Percentiles rank a stretch among this genome's conserved stretches.
phyloP scores from a whole-genome alignment of 495 filamentous ascomycete genomes.

The Penicillium ochrochloron region DNA sequence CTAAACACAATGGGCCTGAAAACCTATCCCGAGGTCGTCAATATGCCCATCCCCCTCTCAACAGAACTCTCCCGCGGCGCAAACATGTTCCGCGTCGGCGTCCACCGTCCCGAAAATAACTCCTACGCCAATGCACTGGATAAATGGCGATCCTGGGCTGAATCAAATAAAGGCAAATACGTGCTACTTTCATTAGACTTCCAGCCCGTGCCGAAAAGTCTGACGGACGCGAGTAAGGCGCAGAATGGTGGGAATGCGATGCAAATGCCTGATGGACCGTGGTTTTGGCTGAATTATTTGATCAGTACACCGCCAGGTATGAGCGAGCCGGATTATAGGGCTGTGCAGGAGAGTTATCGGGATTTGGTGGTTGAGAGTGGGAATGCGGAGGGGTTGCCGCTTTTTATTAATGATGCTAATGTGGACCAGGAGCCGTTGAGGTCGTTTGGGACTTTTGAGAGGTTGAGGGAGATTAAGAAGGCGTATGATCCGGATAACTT shows the following conservation, averaged over 20 bases:
- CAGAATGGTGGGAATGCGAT: slow-evolving; percentile 41
- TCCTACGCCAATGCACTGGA: slow-evolving; percentile 30
- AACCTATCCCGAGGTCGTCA: slow-evolving; percentile 36
- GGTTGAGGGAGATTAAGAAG: slow-evolving; percentile 39
- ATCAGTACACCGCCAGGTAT: slow-evolving; percentile 31
- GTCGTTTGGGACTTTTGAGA: slow-evolving; percentile 36
- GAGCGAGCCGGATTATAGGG: slow-evolving; percentile 32
- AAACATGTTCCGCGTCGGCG: slow-evolving; percentile 43
- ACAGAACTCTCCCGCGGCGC: slow-evolving; percentile 34
- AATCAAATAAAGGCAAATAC: slow-evolving; percentile 38
- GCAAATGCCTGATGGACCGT: slow-evolving; percentile 45
- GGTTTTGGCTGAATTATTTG: slow-evolving; percentile 41
- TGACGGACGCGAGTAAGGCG: slow-evolving; percentile 41
- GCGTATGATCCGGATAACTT: slow-evolving; percentile 44
- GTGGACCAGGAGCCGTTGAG: slow-evolving; percentile 37
- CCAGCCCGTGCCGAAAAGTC: slow-evolving; percentile 37
- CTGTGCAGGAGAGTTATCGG: slow-evolving; percentile 37
- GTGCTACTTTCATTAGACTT: slow-evolving; percentile 36
- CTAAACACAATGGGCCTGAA: slow-evolving; percentile 32
- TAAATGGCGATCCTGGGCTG: slow-evolving; percentile 35
- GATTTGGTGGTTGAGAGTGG: slow-evolving; percentile 32
- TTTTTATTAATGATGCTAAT: slow-evolving; percentile 42
- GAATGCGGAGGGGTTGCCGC: slow-evolving; percentile 37
- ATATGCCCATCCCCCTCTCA: slow-evolving; percentile 37
- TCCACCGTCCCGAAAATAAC: slow-evolving; percentile 33